phyloP scores from a whole-genome alignment of 306 rosid species.

The Heteromeles arbutifolia region DNA sequence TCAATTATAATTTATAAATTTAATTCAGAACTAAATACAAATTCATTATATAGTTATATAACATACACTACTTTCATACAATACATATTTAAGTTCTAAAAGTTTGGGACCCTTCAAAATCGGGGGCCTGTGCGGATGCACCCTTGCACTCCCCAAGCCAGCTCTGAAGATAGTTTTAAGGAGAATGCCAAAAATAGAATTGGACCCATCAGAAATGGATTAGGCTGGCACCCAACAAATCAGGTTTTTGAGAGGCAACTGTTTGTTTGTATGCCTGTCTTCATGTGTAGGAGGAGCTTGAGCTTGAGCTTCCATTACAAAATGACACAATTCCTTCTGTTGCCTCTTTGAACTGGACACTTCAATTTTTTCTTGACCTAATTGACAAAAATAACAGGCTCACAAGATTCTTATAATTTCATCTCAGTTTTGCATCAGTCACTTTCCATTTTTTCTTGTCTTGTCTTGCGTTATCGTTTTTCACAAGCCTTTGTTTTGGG shows the following conservation, averaged over 20 bases:
- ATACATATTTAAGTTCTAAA: too few relatives aligned
- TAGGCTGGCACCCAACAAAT: neutral
- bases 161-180: neutral
- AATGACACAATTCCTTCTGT: neutral
- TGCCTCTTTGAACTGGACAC: conserved; percentile 4
- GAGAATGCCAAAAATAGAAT: neutral
- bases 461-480: neutral
- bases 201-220: neutral
- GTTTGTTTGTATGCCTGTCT: neutral
- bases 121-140: too few relatives aligned
- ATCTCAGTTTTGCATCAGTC: conserved; percentile 24
- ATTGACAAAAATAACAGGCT: conserved; percentile 5
- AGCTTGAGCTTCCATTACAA: neutral
- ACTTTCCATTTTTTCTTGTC: conserved; percentile 11
- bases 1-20: too few relatives aligned
- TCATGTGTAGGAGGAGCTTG: neutral
- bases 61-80: too few relatives aligned
- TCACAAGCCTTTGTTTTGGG: neutral
- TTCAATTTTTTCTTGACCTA: neutral
- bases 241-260: neutral
- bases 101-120: too few relatives aligned
- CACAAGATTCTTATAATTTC: conserved; percentile 7
- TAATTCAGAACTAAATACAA: too few relatives aligned
- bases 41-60: too few relatives aligned
- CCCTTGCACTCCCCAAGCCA: too few relatives aligned